Base-by-base conservation (phyloP, 345 rosid genomes). In the Nephelium lappaceum region DNA sequence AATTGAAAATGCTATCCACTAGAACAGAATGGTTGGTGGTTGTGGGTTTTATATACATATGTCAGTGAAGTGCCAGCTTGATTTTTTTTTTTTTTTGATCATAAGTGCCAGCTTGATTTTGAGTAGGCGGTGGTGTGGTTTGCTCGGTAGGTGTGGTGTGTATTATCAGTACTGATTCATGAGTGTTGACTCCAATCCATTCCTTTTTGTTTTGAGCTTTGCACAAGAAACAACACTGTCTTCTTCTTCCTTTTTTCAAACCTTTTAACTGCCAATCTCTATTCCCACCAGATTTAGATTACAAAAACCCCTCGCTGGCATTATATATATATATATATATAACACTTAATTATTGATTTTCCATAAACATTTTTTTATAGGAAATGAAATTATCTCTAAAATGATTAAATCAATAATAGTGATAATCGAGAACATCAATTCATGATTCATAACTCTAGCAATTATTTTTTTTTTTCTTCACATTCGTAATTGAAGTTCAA, bases 1-100 rank as follows among this genome's bases (percentile, higher is more conserved):
- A 38, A 16, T 43, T 60, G 70, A 2, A 0, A 47, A 53, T 67
- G 79, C 84, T 70, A 78, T 78, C 77, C 82, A 25, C 31, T 61
- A 1, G 60, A 74, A 45, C 21, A 12, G 5, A 55, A 61, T 41
- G 53, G 27, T 60, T 45, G 58, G 78, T 71, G 57, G 16, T 51
- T 2, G 18, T 65, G 78, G 81, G 58, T 31, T 69, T 79, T n/a
- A 1, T 15, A 8, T 51, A 51, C 12, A 51, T 11, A 6, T 41
- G 4, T 8, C 7, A 51, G 1, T 0, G 57, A 51, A 51, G 16
- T 51, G 57, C 57, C 57, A 51, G 57, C 57, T 51, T 41, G 7
- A 5, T 41, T 41, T 41, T n/a, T n/a, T n/a, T n/a, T n/a, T n/a
- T n/a, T n/a, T n/a, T n/a, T n/a, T n/a, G n/a, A n/a, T n/a, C n/a